Evolutionary conservation across 805 yeast genomes (phyloP).

Genomic region (Schwanniomyces sp.): DNA sequence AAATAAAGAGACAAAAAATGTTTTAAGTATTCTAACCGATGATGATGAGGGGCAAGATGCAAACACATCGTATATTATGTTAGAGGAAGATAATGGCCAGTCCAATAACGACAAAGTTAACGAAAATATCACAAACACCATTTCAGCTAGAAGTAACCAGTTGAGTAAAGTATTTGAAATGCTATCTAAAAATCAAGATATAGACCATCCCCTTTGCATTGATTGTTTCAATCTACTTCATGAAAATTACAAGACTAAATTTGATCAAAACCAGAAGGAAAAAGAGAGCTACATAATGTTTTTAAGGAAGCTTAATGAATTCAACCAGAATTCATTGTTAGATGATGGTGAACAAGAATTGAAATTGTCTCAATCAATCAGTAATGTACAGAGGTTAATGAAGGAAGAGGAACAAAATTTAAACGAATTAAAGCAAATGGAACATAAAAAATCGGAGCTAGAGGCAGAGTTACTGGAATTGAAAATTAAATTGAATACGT

Average conservation of each 20-base stretch:
- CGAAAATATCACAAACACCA: slow-evolving; percentile 18
- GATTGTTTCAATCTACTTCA: slow-evolving; percentile 76
- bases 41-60: slow-evolving; percentile 17
- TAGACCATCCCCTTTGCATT: slow-evolving; percentile 81
- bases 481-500: slow-evolving; percentile 33
- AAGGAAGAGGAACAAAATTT: slow-evolving; percentile 31
- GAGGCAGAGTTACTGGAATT: slow-evolving; percentile 49
- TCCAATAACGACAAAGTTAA: background rate
- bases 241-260: slow-evolving; percentile 63
- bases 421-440: slow-evolving; percentile 35
- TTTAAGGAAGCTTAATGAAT: slow-evolving; percentile 59
- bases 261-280: slow-evolving; percentile 72
- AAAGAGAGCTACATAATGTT: slow-evolving; percentile 77
- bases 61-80: slow-evolving; percentile 18
- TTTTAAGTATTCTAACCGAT: slow-evolving; percentile 28
- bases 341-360: slow-evolving; percentile 16
- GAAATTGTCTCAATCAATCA: slow-evolving; percentile 46
- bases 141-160: slow-evolving; percentile 51
- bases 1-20: slow-evolving; percentile 19
- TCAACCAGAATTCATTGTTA: slow-evolving; percentile 10
- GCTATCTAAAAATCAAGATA: slow-evolving; percentile 64
- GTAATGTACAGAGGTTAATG: slow-evolving; percentile 48
- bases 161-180: slow-evolving; percentile 69
- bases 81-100: slow-evolving; percentile 10
- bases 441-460: slow-evolving; percentile 42